These are phyloP conservation scores for Annona squamosa DNA, from an alignment of 164 flowering plant species.

Conservation along the genomic window DNA sequence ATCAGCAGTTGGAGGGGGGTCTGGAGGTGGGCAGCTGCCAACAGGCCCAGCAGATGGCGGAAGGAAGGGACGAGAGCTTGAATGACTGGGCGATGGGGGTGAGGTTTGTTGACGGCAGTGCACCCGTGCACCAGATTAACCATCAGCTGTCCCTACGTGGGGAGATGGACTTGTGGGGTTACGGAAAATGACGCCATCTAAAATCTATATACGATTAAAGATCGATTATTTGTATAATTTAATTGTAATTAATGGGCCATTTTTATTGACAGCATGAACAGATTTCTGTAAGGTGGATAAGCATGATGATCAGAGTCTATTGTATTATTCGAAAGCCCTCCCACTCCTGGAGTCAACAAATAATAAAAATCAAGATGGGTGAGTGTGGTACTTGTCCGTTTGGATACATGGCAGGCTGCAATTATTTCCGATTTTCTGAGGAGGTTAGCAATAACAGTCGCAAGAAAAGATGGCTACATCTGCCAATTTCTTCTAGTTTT, in stretches of 20 bases:
- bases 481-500: too few species aligned
- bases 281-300: too few species aligned
- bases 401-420: too few species aligned
- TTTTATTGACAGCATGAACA: not conserved
- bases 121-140: constrained; percentile 36
- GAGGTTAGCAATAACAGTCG: too few species aligned
- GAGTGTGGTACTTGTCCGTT: too few species aligned
- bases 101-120: constrained; percentile 30
- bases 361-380: too few species aligned
- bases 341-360: too few species aligned
- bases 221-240: not conserved
- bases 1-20: constrained; percentile 36
- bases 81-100: constrained; percentile 59
- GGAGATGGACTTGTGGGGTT: constrained; percentile 91
- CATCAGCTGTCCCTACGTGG: constrained; percentile 54
- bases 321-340: too few species aligned
- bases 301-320: too few species aligned
- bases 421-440: too few species aligned
- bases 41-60: constrained; percentile 21
- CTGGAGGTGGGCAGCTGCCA: constrained; percentile 37
- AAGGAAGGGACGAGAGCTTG: constrained; percentile 21
- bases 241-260: not conserved
- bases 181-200: constrained; percentile 32
- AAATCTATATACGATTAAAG: not conserved
- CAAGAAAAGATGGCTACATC: too few species aligned